A percentile compares a stretch with the other conserved stretches of the same genome.
These are phyloP conservation scores for Hypoxylon cercidicola DNA, from an alignment of 495 filamentous ascomycete species.

Conservation along the genomic window DNA sequence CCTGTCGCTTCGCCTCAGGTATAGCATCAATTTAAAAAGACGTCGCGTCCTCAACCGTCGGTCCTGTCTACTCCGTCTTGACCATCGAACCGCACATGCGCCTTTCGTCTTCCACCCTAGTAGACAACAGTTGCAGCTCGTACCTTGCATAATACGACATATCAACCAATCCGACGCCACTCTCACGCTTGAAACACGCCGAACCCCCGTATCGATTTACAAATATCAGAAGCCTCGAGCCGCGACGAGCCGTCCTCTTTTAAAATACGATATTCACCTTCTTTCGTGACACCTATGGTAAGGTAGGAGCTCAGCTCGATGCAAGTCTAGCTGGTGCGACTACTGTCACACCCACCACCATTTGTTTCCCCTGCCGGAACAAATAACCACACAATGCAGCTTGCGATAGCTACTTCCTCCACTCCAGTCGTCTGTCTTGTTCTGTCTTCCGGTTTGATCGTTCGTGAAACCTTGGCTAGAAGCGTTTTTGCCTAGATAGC, in stretches of 20 bases:
- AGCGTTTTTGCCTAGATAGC: slow-evolving; percentile 57
- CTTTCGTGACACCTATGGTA: slow-evolving; percentile 47
- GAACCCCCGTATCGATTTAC: slow-evolving; percentile 24
- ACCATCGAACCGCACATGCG: slow-evolving; percentile 31
- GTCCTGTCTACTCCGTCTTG: background rate
- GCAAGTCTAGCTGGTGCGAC: slow-evolving; percentile 52
- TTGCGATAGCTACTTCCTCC: slow-evolving; percentile 53
- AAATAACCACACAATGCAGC: slow-evolving; percentile 62
- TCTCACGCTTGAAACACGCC: slow-evolving; percentile 18
- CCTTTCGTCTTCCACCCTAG: slow-evolving; percentile 4
- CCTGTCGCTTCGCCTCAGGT: slow-evolving; percentile 31
- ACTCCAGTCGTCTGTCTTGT: slow-evolving; percentile 68
- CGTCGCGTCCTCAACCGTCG: background rate
- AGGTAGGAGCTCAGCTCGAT: slow-evolving; percentile 48
- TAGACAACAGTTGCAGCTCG: slow-evolving; percentile 43
- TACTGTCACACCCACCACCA: slow-evolving; percentile 39
- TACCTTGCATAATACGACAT: slow-evolving; percentile 47
- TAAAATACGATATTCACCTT: slow-evolving; percentile 6
- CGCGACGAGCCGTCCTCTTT: slow-evolving; percentile 17
- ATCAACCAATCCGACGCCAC: slow-evolving; percentile 36
- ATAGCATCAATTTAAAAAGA: slow-evolving; percentile 25
- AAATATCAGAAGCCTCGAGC: slow-evolving; percentile 14
- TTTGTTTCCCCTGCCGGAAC: slow-evolving; percentile 48
- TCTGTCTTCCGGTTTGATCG: slow-evolving; percentile 65
- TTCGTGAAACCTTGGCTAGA: slow-evolving; percentile 60